Conservation (phyloP, 345 rosid genomes). For the Camelina sativa region DNA sequence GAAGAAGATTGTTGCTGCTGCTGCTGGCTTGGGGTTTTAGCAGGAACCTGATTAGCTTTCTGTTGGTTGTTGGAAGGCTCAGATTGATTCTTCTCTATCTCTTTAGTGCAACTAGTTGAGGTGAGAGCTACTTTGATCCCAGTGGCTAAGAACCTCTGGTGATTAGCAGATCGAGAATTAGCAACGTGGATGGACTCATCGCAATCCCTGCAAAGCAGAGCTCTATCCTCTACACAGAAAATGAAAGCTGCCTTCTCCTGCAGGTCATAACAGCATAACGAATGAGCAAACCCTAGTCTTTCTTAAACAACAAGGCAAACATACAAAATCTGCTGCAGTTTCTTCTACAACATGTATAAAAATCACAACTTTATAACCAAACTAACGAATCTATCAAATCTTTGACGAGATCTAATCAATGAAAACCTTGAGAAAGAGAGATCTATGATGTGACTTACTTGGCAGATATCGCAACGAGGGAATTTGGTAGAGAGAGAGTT, state of each 20-base stretch:
- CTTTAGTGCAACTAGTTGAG: conserved; percentile 62
- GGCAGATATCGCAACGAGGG: conserved; percentile 94
- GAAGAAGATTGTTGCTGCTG: conserved; percentile 50
- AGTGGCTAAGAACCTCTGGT: conserved; percentile 89
- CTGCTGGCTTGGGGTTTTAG: conserved; percentile 54
- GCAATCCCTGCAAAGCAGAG: conserved; percentile 85
- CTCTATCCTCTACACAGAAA: conserved; percentile 97
- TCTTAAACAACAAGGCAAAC: neutral
- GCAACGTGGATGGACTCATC: conserved; percentile 81
- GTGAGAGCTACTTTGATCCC: conserved; percentile 84
- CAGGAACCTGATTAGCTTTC: conserved; percentile 49
- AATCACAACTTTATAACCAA: neutral
- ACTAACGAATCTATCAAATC: neutral
- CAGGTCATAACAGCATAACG: conserved; percentile 26
- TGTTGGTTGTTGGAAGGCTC: conserved; percentile 67
- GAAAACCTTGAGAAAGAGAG: neutral
- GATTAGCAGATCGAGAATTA: conserved; percentile 82
- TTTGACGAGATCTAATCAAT: neutral
- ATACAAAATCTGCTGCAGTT: neutral
- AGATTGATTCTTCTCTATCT: conserved; percentile 46
- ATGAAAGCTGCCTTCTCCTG: conserved; percentile 97
- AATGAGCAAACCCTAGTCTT: conserved; percentile 27
- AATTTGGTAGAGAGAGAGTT: conserved; percentile 70
- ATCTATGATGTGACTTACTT: conserved; percentile 48
- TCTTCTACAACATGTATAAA: conserved; percentile 2